These are phyloP conservation scores for Colletotrichum gloeosporioides DNA, from an alignment of 2,329 filamentous ascomycete species.

Conservation along the genomic window DNA sequence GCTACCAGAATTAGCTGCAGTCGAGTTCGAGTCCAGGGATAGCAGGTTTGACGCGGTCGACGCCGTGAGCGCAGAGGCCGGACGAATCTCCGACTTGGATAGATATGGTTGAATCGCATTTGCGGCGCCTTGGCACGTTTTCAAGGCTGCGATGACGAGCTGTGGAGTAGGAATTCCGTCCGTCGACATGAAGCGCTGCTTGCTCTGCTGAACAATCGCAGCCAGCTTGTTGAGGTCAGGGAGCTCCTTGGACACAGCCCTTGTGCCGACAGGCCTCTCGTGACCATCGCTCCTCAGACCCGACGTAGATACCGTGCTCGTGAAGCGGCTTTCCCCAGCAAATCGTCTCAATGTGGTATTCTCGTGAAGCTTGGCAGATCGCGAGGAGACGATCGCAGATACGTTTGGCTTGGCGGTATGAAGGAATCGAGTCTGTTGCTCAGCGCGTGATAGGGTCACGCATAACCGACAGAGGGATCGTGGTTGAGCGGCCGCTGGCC, in stretches of 20 bases:
- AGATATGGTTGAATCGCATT: slow-evolving; percentile 47
- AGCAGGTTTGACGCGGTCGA: slow-evolving; percentile 39
- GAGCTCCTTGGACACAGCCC: slow-evolving; percentile 25
- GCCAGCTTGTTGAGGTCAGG: slow-evolving; percentile 46
- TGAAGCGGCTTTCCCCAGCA: neutral
- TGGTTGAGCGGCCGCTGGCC: slow-evolving; percentile 23
- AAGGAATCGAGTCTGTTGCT: slow-evolving; percentile 11
- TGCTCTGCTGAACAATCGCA: slow-evolving; percentile 46
- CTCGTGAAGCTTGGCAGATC: slow-evolving; percentile 4
- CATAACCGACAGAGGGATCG: slow-evolving; percentile 50
- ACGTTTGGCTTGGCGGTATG: slow-evolving; percentile 22
- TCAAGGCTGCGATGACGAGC: slow-evolving; percentile 48
- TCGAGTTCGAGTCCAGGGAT: slow-evolving; percentile 33
- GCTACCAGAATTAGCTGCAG: slow-evolving; percentile 18
- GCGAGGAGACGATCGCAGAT: slow-evolving; percentile 8
- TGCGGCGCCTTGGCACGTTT: slow-evolving; percentile 50
- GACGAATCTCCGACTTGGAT: slow-evolving; percentile 41
- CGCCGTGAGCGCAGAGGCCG: slow-evolving; percentile 53
- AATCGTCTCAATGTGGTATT: slow-evolving; percentile 10
- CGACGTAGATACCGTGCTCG: slow-evolving; percentile 1
- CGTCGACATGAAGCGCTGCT: slow-evolving; percentile 47
- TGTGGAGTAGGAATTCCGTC: slow-evolving; percentile 50
- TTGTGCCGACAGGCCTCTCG: neutral
- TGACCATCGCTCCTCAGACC: neutral
- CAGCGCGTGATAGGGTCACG: slow-evolving; percentile 35